phyloP scores from a whole-genome alignment of 75 land plant genomes.

The Cunninghamia lanceolata region DNA sequence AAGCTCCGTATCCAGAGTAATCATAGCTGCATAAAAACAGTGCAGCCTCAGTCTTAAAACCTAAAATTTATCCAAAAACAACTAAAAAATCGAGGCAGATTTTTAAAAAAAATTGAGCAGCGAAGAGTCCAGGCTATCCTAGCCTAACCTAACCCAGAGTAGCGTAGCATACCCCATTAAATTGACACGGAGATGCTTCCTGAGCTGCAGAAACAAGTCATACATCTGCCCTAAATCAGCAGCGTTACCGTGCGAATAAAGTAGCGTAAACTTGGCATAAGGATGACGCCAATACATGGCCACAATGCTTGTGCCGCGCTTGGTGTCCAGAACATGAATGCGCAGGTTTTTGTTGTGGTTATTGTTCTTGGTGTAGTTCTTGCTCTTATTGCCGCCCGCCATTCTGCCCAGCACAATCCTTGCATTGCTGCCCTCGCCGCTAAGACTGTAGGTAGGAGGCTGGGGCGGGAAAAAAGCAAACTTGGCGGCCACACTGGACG shows the following conservation, averaged over 20 bases:
- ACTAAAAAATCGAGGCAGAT: not conserved
- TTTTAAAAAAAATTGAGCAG: not conserved
- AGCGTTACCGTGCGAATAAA: constrained; percentile 83
- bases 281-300: constrained; percentile 65
- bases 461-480: constrained; percentile 80
- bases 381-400: not conserved
- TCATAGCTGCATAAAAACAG: constrained; percentile 65
- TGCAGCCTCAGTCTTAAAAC: not conserved
- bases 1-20: constrained; percentile 91
- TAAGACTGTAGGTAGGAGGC: constrained; percentile 58
- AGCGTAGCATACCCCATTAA: constrained; percentile 53
- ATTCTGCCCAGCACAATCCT: constrained; percentile 13
- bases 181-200: constrained; percentile 70
- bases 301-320: constrained; percentile 59
- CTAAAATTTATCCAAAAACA: not conserved
- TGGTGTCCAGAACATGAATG: constrained; percentile 46
- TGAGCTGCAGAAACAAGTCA: constrained; percentile 79
- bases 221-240: constrained; percentile 85
- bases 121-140: not conserved
- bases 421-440: constrained; percentile 15
- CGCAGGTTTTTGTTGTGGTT: constrained; percentile 27
- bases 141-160: not conserved
- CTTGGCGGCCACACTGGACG: constrained; percentile 59
- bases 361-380: not conserved
- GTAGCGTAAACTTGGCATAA: constrained; percentile 60